phyloP scores from a whole-genome alignment of 441 rosid species.

The Omphalea diandra region DNA sequence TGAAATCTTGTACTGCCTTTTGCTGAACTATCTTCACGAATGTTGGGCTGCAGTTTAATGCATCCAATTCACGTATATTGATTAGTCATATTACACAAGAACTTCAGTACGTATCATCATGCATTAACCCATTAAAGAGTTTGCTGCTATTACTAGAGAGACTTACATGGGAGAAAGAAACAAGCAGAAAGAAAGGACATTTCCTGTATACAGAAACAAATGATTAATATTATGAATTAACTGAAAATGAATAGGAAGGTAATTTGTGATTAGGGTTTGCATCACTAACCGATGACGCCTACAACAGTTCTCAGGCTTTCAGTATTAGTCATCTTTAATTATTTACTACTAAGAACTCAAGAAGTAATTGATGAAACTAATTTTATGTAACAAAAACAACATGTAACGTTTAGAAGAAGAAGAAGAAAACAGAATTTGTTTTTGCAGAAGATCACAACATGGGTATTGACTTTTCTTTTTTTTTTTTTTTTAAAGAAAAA shows the following conservation, averaged over 20 bases:
- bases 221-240: background rate
- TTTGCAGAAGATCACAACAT: too few relatives aligned
- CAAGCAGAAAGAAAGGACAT: slow-evolving; percentile 58
- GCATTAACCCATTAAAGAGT: too few relatives aligned
- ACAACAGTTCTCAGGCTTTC: slow-evolving; percentile 28
- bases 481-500: background rate
- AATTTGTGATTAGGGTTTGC: background rate
- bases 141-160: too few relatives aligned
- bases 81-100: too few relatives aligned
- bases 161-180: slow-evolving; percentile 68
- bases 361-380: background rate
- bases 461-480: background rate
- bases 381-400: background rate
- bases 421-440: too few relatives aligned
- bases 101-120: too few relatives aligned
- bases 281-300: slow-evolving; percentile 41
- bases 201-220: slow-evolving; percentile 44
- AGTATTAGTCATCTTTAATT: slow-evolving; percentile 25
- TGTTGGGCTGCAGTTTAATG: slow-evolving; percentile 52
- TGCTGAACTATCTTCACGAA: slow-evolving; percentile 43
- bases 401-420: background rate
- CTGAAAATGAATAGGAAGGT: background rate
- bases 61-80: too few relatives aligned
- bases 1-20: slow-evolving; percentile 51
- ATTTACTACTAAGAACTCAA: too few relatives aligned